Percentiles rank a stretch among this genome's conserved stretches.
Conservation (phyloP, 1,284 basidiomycete genomes). For the Leucocoprinus gongylophorus region DNA sequence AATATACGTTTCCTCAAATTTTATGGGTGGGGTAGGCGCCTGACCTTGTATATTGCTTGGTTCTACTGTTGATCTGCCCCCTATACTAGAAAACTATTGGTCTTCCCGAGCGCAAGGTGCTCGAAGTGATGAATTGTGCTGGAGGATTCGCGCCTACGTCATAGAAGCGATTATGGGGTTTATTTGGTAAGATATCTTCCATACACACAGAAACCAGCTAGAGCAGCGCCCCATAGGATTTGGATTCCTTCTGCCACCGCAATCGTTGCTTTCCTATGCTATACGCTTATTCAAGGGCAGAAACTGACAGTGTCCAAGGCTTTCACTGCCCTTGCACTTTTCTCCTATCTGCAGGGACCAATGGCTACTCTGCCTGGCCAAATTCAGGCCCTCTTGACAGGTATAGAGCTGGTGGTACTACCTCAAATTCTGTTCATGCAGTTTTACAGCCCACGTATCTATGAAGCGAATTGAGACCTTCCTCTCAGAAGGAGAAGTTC, state of each 20-base stretch:
- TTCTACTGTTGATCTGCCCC: constrained; percentile 4
- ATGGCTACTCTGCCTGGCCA: constrained; percentile 59
- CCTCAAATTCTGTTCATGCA: constrained; percentile 8
- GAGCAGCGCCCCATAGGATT: constrained; percentile 35
- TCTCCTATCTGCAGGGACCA: constrained; percentile 55
- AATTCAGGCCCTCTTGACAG: constrained; percentile 56
- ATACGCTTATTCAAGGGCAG: constrained; percentile 53
- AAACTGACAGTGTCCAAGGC: constrained; percentile 60
- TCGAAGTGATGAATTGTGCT: constrained; percentile 51
- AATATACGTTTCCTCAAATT: constrained; percentile 67
- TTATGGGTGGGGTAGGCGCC: constrained; percentile 59
- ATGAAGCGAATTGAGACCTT: constrained; percentile 65
- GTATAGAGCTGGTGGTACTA: constrained; percentile 27
- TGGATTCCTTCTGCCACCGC: constrained; percentile 68
- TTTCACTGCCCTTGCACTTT: constrained; percentile 61
- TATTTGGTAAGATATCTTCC: constrained; percentile 41
- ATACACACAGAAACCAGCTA: background rate
- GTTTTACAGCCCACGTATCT: constrained; percentile 50
- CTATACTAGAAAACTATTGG: constrained; percentile 44
- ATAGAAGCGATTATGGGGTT: constrained; percentile 53
- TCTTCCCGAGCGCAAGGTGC: constrained; percentile 41
- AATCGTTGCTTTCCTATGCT: constrained; percentile 55
- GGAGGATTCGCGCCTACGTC: constrained; percentile 59
- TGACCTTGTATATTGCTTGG: background rate
- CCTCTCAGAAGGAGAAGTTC: constrained; percentile 56